Evolutionary conservation across 2,329 filamentous ascomycete species (phyloP), one percentile per base, ranked within the genome.

Genomic region (Fusarium sp.): DNA sequence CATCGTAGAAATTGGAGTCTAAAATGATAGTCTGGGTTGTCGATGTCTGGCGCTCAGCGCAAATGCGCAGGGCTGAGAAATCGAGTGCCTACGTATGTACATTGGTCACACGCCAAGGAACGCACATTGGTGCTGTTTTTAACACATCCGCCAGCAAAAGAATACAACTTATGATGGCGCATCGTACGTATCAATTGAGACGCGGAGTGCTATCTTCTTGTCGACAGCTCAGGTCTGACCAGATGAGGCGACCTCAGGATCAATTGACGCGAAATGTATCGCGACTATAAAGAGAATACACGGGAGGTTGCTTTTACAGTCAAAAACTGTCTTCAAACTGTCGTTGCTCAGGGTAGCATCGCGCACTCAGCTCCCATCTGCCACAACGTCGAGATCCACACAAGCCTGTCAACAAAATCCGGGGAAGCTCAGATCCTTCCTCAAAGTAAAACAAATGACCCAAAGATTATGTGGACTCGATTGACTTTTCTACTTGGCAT

Each of bases 281-380:
- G 11, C 18, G 17, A 25, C 23, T 2, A 4, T n/a, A 11, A 48
- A 2, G 21, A 5, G 3, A 17, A 18, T 13, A 36, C 10, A 9
- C 0, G 1, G 6, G 9, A 15, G 0, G 3, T 14, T 27, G 7
- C 17, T 18, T 27, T 0, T 7, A 18, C 33, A 29, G 25, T 29
- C 35, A 37, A 25, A 25, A 25, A 25, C 23, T 8, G 8, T 25
- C 23, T 25, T 25, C 23, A 5, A 8, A 25, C 5, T 25, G 23
- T 25, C 23, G 23, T 25, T 25, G 8, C 23, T 25, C 23, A 25
- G 5, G 8, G 23, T 25, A 25, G 5, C 23, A 25, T 25, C 23
- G 23, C 23, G 23, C 25, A 25, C 25, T 25, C 25, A 9, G 25
- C 25, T 9, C n/a, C n/a, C 25, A 25, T 25, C 8, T 25, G 23